phyloP scores from a whole-genome alignment of 1,284 basidiomycete genomes.

The Moesziomyces sp. region DNA sequence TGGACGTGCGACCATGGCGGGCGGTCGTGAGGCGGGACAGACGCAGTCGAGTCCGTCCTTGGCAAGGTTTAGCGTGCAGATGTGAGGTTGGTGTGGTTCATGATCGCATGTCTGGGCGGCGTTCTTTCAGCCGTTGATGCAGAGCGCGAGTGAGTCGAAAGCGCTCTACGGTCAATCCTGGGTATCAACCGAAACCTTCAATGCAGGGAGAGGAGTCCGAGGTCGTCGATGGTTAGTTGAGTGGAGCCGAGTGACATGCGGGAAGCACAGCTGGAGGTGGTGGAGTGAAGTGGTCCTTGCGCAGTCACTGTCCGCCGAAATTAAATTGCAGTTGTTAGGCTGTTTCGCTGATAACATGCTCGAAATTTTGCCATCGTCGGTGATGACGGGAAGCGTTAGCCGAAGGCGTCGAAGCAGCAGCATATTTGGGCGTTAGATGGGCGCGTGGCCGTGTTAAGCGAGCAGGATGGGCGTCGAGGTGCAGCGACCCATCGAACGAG shows the following conservation, averaged over 20 bases:
- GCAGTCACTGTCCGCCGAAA: not conserved
- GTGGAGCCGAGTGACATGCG: too few relatives aligned
- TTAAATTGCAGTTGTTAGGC: not conserved
- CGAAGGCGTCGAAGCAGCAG: not conserved
- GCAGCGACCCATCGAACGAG: not conserved
- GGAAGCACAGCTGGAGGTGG: not conserved
- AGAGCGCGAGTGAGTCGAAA: too few relatives aligned
- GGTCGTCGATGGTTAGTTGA: too few relatives aligned
- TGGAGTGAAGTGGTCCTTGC: constrained; percentile 14
- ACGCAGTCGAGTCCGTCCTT: not conserved
- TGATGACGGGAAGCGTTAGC: not conserved
- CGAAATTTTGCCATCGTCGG: too few relatives aligned
- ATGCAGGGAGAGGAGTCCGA: too few relatives aligned
- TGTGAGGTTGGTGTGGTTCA: not conserved
- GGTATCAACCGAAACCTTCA: too few relatives aligned
- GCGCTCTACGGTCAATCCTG: too few relatives aligned
- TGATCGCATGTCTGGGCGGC: not conserved
- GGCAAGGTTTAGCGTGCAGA: too few relatives aligned
- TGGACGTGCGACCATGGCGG: constrained; percentile 39
- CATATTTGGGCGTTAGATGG: not conserved
- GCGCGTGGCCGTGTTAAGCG: not conserved
- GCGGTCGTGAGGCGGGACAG: not conserved
- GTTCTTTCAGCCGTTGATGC: not conserved
- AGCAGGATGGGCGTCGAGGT: not conserved
- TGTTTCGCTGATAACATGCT: not conserved